phyloP scores from a whole-genome alignment of 2,329 filamentous ascomycete genomes.

The Calonectria multiphialidica region DNA sequence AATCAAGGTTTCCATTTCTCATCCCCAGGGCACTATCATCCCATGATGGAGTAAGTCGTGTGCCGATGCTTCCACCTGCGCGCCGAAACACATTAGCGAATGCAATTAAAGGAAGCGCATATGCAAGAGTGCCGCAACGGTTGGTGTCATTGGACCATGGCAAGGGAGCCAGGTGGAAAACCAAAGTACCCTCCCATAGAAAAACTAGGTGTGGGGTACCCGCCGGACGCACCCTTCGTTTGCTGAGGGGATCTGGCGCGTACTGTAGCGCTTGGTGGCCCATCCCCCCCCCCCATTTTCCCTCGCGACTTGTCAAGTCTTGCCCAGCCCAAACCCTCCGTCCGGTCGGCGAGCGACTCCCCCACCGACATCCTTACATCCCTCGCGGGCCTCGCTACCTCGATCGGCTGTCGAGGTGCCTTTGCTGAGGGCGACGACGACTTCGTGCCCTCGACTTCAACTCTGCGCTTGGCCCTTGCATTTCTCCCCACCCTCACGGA shows the following conservation, averaged over 20 bases:
- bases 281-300: constrained; percentile 26
- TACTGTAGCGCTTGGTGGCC: constrained; percentile 13
- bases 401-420: constrained; percentile 13
- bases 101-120: constrained; percentile 26
- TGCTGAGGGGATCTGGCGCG: constrained; percentile 14
- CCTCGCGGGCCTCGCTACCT: constrained; percentile 2
- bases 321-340: constrained; percentile 18
- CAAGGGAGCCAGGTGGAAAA: neutral
- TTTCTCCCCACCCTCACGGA: constrained; percentile 24
- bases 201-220: constrained; percentile 11
- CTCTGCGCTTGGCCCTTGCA: constrained; percentile 23
- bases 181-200: constrained; percentile 8
- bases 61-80: neutral
- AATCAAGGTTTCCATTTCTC: neutral
- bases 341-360: constrained; percentile 16
- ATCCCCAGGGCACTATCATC: neutral
- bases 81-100: neutral
- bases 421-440: constrained; percentile 35
- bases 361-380: constrained; percentile 23
- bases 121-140: constrained; percentile 10
- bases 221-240: neutral
- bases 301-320: constrained; percentile 26
- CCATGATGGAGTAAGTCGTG: neutral
- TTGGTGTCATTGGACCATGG: constrained; percentile 23
- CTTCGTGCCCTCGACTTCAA: constrained; percentile 26